These are phyloP conservation scores for Pythium dissimile DNA, from an alignment of 352 stramenopile species.

Conservation along the genomic window DNA sequence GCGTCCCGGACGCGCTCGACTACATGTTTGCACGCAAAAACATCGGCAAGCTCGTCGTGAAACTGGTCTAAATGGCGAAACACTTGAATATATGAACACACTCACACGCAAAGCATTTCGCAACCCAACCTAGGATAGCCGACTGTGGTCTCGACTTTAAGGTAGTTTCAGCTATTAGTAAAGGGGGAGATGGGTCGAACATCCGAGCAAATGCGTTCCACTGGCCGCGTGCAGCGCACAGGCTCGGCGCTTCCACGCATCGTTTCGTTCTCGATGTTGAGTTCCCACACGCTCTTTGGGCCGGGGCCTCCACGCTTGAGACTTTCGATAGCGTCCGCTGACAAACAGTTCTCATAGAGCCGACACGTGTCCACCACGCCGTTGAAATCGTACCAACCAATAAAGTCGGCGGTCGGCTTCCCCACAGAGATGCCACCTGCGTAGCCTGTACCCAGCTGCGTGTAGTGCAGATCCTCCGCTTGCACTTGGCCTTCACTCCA, in stretches of 20 bases:
- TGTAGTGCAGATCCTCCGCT: constrained; percentile 5
- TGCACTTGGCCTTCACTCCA: background rate
- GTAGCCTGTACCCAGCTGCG: constrained; percentile 9
- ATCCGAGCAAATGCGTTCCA: background rate
- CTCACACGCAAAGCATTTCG: too few relatives aligned
- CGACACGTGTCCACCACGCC: constrained; percentile 3
- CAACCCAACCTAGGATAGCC: too few relatives aligned
- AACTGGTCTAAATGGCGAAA: constrained; percentile 26
- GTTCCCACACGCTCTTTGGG: background rate
- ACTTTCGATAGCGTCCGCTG: background rate
- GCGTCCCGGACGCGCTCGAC: constrained; percentile 58
- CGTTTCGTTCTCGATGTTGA: background rate
- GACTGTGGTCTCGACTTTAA: background rate
- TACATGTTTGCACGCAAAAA: constrained; percentile 78
- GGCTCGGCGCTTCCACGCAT: background rate
- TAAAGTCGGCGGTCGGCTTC: background rate
- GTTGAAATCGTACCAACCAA: constrained; percentile 12
- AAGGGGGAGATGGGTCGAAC: background rate
- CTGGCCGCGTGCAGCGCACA: background rate
- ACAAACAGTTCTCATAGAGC: background rate
- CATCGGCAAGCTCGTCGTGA: constrained; percentile 81
- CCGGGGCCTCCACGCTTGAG: background rate
- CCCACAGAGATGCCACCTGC: background rate
- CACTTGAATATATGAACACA: too few relatives aligned
- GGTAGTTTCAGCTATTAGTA: background rate